A percentile compares a stretch with the other conserved stretches of the same genome.
Conservation (phyloP, 352 stramenopile genomes). For the Globisporangium rhizosaccharum region DNA sequence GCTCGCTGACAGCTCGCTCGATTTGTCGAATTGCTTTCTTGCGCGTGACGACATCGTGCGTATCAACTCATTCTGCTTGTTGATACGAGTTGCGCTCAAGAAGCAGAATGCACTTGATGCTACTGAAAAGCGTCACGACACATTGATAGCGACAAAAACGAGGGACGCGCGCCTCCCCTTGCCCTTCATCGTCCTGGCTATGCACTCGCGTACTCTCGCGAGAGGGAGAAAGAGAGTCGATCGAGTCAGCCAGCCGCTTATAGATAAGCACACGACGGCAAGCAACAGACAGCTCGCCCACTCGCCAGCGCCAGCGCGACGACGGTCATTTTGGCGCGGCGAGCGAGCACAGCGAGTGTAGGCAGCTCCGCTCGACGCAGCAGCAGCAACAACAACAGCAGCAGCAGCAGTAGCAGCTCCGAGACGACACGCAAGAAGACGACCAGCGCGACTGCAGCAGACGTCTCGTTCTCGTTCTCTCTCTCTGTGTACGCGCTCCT, state of each 20-base stretch:
- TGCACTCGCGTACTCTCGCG: background rate
- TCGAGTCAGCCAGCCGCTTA: background rate
- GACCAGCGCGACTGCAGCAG: too few species aligned
- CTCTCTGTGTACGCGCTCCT: background rate
- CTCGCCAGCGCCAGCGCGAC: background rate
- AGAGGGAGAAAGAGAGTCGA: background rate
- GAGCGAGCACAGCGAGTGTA: background rate
- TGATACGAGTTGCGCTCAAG: too few species aligned
- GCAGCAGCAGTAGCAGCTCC: too few species aligned
- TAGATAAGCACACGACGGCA: background rate
- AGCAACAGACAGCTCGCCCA: background rate
- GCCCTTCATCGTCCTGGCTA: background rate
- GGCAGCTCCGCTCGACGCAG: background rate
- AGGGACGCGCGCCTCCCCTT: background rate
- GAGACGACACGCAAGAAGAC: too few species aligned
- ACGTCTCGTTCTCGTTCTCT: background rate
- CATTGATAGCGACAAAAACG: background rate
- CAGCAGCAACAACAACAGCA: background rate
- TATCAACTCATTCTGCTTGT: too few species aligned
- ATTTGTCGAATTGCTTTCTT: too few species aligned
- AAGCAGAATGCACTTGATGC: too few species aligned
- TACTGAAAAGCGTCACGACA: too few species aligned
- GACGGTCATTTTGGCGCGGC: slow-evolving; percentile 1
- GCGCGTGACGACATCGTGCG: too few species aligned
- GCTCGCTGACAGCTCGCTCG: too few species aligned